Conservation (phyloP, 345 rosid species). For the Cardiospermum halicacabum region DNA sequence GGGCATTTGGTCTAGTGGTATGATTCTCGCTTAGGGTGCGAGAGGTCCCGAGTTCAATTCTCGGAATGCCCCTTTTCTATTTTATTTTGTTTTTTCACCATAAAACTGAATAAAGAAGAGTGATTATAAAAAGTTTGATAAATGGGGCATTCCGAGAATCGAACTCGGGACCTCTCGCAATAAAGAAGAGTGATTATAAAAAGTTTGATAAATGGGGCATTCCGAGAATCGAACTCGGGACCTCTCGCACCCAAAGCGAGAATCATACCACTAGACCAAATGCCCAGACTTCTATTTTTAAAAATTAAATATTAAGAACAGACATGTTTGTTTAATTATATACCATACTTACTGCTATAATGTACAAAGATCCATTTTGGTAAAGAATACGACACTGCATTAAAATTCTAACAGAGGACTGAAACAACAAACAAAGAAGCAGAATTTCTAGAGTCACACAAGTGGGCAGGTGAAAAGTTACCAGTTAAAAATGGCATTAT, state of each 20-base stretch:
- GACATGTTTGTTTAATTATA: too few relatives aligned
- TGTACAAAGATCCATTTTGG: too few relatives aligned
- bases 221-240: conserved; percentile 31
- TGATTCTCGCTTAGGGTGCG: conserved; percentile 93
- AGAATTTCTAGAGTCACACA: too few relatives aligned
- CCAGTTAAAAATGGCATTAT: background rate
- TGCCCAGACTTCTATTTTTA: conserved; percentile 25
- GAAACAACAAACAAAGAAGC: too few relatives aligned
- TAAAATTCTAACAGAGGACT: too few relatives aligned
- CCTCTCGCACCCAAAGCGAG: conserved; percentile 85
- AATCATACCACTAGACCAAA: conserved; percentile 87
- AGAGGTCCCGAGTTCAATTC: conserved; percentile 91
- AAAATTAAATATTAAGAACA: too few relatives aligned
- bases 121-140: too few relatives aligned
- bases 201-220: background rate
- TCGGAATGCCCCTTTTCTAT: conserved; percentile 47
- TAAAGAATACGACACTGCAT: too few relatives aligned
- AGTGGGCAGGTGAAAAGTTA: too few relatives aligned
- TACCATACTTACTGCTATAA: too few relatives aligned
- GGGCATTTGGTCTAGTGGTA: conserved; percentile 90
- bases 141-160: conserved; percentile 10
- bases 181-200: too few relatives aligned
- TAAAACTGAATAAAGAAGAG: background rate
- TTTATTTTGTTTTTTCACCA: too few relatives aligned
- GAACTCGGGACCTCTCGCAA: conserved; percentile 28